Base-by-base conservation (phyloP, 768 basidiomycete species). In the Rhodotorula babjevae region DNA sequence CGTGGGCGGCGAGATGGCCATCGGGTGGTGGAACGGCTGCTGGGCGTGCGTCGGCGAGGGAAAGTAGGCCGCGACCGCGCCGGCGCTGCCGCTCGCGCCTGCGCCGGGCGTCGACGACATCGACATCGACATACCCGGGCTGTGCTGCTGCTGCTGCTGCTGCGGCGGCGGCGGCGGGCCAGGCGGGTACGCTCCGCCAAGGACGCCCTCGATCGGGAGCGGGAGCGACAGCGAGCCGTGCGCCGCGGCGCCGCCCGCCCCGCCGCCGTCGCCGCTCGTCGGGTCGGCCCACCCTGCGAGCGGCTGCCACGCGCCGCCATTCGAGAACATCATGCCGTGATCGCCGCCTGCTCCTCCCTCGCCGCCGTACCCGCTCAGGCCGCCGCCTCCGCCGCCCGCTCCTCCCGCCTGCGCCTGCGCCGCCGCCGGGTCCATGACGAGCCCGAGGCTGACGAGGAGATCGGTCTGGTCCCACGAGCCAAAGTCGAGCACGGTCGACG, bases 391-490 rank as follows among this genome's bases (percentile, higher is more conserved):
- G 7, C 42, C 44, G 5, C 44, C 44, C 18, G 14, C 44, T 7
- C 44, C 44, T 14, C 44, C 44, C 12, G 14, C 44, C 44, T 9
- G 6, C 44, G 44, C 14, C 6, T 2, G 2, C 44, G 44, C 44
- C 44, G 14, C 44, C 44, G 44, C 44, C 44, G 53, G 53, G 44
- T 65, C 64, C 58, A 64, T 60, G 36, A 74, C 73, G 33, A 74
- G 69, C 15, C 73, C 73, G 31, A 74, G 69, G 0, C 62, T 64
- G 47, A 74, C 62, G 50, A 74, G 59, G 3, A 74, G 40, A 58
- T 74, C 73, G 21, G 65, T 61, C n/a, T 74, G 73, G 31, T 74
- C 73, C 73, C 73, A 74, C 29, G 52, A 58, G 31, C 65, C 66
- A 21, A 70, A 70, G 42, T 74, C 73, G 66, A 74, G 69, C 6